Percentiles rank a stretch among this genome's conserved stretches.
Evolutionary conservation across 2,329 filamentous ascomycete species (phyloP).

Genomic region (Emericellopsis atlantica): DNA sequence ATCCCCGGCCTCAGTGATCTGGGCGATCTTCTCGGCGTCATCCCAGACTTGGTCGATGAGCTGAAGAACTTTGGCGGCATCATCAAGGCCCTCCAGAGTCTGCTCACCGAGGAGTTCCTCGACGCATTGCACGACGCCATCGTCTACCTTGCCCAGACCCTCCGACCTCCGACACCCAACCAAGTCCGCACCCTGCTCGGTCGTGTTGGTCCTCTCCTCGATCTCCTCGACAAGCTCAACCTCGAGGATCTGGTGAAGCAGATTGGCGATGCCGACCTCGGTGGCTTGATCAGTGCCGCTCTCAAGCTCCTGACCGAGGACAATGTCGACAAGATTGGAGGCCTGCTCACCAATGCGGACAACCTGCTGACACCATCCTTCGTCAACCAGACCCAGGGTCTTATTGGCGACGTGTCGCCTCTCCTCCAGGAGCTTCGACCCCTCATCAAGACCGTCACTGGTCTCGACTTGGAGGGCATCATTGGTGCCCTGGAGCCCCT

Average conservation of each 20-base stretch:
- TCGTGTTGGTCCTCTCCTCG: conserved; percentile 14
- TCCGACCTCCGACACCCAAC: conserved; percentile 22
- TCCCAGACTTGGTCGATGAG: conserved; percentile 8
- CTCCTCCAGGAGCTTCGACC: conserved; percentile 14
- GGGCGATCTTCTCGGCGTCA: conserved; percentile 8
- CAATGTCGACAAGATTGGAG: conserved; percentile 19
- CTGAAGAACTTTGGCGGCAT: conserved; percentile 1
- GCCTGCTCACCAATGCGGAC: conserved; percentile 21
- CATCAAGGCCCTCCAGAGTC: conserved; percentile 12
- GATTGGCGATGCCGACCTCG: conserved; percentile 17
- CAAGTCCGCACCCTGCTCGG: conserved; percentile 13
- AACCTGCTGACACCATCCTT: conserved; percentile 17
- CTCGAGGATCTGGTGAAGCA: conserved; percentile 18
- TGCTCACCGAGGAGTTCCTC: conserved; percentile 25
- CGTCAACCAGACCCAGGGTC: conserved; percentile 18
- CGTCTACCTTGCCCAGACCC: conserved; percentile 21
- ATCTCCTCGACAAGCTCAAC: conserved; percentile 17
- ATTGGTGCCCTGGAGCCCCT: conserved; percentile 13
- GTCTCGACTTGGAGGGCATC: conserved; percentile 17
- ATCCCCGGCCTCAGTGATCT: conserved; percentile 10
- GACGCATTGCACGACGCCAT: conserved; percentile 26
- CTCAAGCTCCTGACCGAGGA: conserved; percentile 16
- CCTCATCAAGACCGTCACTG: conserved; percentile 10
- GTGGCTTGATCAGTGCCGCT: conserved; percentile 14
- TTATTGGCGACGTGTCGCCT: conserved; percentile 20